phyloP scores from a whole-genome alignment of 169 alveolate genomes.

The Cryptosporidium andersoni region DNA sequence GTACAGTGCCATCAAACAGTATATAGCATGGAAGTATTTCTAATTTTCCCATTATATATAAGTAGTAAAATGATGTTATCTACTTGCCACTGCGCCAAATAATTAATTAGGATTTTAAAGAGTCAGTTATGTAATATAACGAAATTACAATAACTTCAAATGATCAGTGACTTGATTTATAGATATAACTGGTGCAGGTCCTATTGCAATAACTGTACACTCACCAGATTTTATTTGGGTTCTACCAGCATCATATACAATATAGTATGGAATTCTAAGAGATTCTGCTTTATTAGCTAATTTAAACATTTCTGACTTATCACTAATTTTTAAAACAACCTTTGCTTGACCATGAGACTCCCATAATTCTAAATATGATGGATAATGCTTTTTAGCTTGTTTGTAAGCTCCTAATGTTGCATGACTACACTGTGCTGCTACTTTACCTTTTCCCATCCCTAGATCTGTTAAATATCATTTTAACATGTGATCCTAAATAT shows the following conservation, averaged over 20 bases:
- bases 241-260: conserved; percentile 86
- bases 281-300: conserved; percentile 77
- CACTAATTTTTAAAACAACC: conserved; percentile 78
- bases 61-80: neutral
- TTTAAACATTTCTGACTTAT: conserved; percentile 76
- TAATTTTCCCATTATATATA: neutral
- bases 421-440: conserved; percentile 86
- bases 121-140: neutral
- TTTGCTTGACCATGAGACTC: conserved; percentile 80
- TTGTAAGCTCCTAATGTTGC: conserved; percentile 84
- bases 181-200: conserved; percentile 84
- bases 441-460: conserved; percentile 86
- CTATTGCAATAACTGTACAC: conserved; percentile 84
- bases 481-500: neutral
- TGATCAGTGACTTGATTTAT: conserved; percentile 82
- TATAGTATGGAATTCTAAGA: conserved; percentile 75
- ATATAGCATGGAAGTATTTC: conserved; percentile 51
- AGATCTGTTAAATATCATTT: conserved; percentile 69
- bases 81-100: conserved; percentile 15
- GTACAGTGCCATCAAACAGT: conserved; percentile 16
- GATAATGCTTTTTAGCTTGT: conserved; percentile 42
- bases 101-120: neutral
- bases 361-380: conserved; percentile 71
- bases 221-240: conserved; percentile 85
- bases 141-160: conserved; percentile 75